Conservation (phyloP, 129 eudicot species). For the Gnaphalium uliginosum region DNA sequence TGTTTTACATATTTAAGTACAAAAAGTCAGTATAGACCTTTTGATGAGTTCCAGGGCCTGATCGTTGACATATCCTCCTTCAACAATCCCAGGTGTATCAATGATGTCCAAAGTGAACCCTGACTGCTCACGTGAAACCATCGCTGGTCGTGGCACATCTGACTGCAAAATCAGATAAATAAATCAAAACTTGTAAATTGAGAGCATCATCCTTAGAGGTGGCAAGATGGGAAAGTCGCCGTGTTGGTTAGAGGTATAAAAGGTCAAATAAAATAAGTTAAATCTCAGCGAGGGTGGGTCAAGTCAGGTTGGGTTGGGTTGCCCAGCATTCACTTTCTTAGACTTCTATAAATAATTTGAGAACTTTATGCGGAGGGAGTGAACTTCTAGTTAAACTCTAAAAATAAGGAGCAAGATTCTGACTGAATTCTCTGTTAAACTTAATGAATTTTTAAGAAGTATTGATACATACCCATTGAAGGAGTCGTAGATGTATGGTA, state of each 20-base stretch:
- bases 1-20: not conserved
- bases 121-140: constrained; percentile 69
- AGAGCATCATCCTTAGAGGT: not conserved
- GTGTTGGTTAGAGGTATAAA: not conserved
- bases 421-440: not conserved
- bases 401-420: not conserved
- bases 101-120: constrained; percentile 82
- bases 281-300: too few relatives aligned
- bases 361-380: not conserved
- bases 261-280: not conserved
- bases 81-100: constrained; percentile 92
- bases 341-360: not conserved
- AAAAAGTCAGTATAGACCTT: constrained; percentile 41
- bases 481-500: not conserved
- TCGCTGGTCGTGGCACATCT: constrained; percentile 81
- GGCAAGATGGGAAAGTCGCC: not conserved
- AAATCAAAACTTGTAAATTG: not conserved
- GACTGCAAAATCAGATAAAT: constrained; percentile 44
- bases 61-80: constrained; percentile 85
- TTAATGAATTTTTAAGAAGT: not conserved
- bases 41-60: constrained; percentile 77
- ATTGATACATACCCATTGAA: not conserved
- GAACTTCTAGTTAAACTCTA: not conserved
- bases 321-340: not conserved
- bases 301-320: not conserved